A percentile compares a stretch with the other conserved stretches of the same genome.
These are phyloP conservation scores for Podila clonocystis DNA, from an alignment of 192 early-diverging fungal genomes.

Conservation along the genomic window DNA sequence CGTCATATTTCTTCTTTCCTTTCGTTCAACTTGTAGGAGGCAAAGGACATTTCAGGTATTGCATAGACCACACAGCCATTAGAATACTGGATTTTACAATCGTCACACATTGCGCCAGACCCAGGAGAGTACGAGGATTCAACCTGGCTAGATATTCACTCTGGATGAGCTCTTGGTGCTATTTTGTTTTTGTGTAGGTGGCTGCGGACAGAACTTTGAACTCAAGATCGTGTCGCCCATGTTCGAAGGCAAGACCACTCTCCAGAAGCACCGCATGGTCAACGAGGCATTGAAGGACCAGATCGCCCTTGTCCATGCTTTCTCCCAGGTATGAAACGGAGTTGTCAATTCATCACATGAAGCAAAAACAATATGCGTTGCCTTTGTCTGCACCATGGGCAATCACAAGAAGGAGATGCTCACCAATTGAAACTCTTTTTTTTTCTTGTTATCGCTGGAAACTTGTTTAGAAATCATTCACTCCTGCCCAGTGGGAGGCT, in stretches of 20 bases:
- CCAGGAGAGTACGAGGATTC: no score
- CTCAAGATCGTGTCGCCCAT: slow-evolving; percentile 77
- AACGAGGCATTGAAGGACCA: slow-evolving; percentile 84
- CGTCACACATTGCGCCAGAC: neutral
- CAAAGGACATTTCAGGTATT: slow-evolving; percentile 51
- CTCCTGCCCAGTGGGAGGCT: slow-evolving; percentile 69
- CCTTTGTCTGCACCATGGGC: neutral
- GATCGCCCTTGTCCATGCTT: slow-evolving; percentile 84
- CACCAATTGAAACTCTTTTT: neutral
- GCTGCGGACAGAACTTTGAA: slow-evolving; percentile 87
- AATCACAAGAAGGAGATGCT: neutral
- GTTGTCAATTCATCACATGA: no score
- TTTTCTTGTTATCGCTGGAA: neutral
- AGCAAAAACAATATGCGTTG: no score
- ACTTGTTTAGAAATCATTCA: slow-evolving; percentile 68
- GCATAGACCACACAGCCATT: neutral
- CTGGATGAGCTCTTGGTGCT: no score
- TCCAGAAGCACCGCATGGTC: slow-evolving; percentile 83
- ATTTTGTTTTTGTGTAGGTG: slow-evolving; percentile 62
- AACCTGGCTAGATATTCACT: no score
- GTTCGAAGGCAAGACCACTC: slow-evolving; percentile 76
- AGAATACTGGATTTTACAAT: neutral
- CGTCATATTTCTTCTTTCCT: neutral
- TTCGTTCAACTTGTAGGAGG: slow-evolving; percentile 17
- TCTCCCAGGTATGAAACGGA: slow-evolving; percentile 72